A percentile compares a stretch with the other conserved stretches of the same genome.
These are phyloP conservation scores for Triticum turgidum DNA, from an alignment of 176 grass and related monocot genomes.

Conservation along the genomic window DNA sequence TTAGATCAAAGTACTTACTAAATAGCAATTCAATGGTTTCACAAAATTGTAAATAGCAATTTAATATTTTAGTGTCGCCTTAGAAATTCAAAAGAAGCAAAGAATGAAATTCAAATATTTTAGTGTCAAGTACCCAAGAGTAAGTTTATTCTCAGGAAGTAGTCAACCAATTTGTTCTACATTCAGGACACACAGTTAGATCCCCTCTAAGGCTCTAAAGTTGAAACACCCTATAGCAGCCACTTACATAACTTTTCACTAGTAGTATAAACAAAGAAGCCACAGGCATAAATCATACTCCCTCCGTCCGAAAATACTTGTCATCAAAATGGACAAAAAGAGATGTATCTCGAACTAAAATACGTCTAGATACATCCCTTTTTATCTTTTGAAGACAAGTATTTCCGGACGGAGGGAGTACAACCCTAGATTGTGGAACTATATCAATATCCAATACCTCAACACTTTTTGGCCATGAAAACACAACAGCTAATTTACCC, in stretches of 20 bases:
- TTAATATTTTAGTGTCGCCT: not conserved
- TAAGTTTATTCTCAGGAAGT: not conserved
- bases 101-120: not conserved
- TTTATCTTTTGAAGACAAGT: too few relatives aligned
- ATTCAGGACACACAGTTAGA: not conserved
- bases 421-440: slow-evolving; percentile 17
- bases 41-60: not conserved
- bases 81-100: not conserved
- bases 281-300: not conserved
- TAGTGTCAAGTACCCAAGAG: not conserved
- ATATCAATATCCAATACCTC: not conserved
- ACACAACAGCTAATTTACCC: slow-evolving; percentile 8
- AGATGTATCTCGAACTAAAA: too few relatives aligned
- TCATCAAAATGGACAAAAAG: too few relatives aligned
- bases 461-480: not conserved
- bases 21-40: too few relatives aligned
- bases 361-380: too few relatives aligned
- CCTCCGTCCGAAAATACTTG: too few relatives aligned
- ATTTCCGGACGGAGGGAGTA: not conserved
- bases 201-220: not conserved
- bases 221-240: not conserved
- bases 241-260: not conserved
- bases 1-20: too few relatives aligned
- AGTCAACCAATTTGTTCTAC: not conserved
- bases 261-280: slow-evolving; percentile 14